A percentile compares a stretch with the other conserved stretches of the same genome.
Conservation (phyloP, 1,284 basidiomycete species). For the Coriolopsis trogii region DNA sequence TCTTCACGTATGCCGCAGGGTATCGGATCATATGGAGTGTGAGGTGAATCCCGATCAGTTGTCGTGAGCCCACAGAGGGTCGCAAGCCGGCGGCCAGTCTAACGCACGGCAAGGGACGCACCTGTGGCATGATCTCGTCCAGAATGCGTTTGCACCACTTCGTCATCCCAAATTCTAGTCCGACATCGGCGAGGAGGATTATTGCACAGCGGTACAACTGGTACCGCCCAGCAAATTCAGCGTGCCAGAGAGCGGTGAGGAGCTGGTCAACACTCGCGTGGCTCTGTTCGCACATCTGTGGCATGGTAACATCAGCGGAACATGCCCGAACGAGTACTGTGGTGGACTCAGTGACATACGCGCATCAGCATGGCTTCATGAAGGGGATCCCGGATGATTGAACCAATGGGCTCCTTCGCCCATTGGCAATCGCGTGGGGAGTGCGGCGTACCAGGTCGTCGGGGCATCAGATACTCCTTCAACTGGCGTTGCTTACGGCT, state of each 20-base stretch:
- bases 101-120: slow-evolving; percentile 30
- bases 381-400: slow-evolving; percentile 62
- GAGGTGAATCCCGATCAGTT: no score
- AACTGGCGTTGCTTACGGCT: slow-evolving; percentile 68
- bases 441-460: slow-evolving; percentile 54
- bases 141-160: slow-evolving; percentile 62
- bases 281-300: slow-evolving; percentile 58
- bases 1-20: slow-evolving; percentile 39
- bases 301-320: background rate
- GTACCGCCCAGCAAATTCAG: slow-evolving; percentile 75
- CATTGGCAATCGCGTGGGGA: slow-evolving; percentile 56
- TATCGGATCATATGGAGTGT: no score
- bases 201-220: slow-evolving; percentile 66
- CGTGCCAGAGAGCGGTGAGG: slow-evolving; percentile 72
- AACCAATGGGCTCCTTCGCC: slow-evolving; percentile 35
- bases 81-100: background rate
- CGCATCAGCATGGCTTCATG: slow-evolving; percentile 65
- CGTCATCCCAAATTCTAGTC: slow-evolving; percentile 75
- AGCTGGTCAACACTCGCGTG: slow-evolving; percentile 64
- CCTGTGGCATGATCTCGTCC: slow-evolving; percentile 81
- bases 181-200: slow-evolving; percentile 73
- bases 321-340: slow-evolving; percentile 9
- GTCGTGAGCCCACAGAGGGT: background rate
- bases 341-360: slow-evolving; percentile 42
- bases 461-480: slow-evolving; percentile 63